These are phyloP conservation scores for Aspergillus sp. DNA, from an alignment of 2,329 filamentous ascomycete species.

Conservation along the genomic window DNA sequence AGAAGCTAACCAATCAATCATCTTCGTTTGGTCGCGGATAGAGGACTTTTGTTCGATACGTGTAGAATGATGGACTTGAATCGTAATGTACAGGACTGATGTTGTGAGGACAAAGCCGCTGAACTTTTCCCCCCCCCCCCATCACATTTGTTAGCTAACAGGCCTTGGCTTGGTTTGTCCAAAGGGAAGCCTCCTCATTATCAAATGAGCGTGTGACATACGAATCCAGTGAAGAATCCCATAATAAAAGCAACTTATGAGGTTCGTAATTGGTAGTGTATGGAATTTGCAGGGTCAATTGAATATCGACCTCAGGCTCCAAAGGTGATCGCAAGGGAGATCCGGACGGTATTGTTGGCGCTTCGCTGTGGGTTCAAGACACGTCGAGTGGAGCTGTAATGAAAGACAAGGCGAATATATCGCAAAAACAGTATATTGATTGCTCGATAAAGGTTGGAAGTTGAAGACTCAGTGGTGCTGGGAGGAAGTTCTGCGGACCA, in stretches of 20 bases:
- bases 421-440: background rate
- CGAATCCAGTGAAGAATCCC: conserved; percentile 57
- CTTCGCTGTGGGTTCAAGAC: background rate
- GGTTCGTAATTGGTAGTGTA: background rate
- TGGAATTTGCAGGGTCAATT: background rate
- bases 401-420: background rate
- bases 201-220: conserved; percentile 44
- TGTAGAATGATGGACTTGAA: conserved; percentile 68
- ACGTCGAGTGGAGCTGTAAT: background rate
- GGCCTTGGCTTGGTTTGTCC: background rate
- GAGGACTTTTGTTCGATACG: conserved; percentile 51
- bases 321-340: background rate
- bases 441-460: background rate
- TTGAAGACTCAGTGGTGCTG: background rate
- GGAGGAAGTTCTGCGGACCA: conserved; percentile 16
- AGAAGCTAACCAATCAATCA: conserved; percentile 41
- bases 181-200: background rate
- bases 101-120: conserved; percentile 75
- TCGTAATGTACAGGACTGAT: conserved; percentile 68
- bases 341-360: background rate
- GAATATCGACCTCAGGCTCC: background rate
- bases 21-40: conserved; percentile 46
- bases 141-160: conserved; percentile 7
- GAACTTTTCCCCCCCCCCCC: conserved; percentile 43
- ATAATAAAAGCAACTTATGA: conserved; percentile 3